Conservation (phyloP, 2,329 filamentous ascomycete genomes). For the Phyllosticta capitalensis region DNA sequence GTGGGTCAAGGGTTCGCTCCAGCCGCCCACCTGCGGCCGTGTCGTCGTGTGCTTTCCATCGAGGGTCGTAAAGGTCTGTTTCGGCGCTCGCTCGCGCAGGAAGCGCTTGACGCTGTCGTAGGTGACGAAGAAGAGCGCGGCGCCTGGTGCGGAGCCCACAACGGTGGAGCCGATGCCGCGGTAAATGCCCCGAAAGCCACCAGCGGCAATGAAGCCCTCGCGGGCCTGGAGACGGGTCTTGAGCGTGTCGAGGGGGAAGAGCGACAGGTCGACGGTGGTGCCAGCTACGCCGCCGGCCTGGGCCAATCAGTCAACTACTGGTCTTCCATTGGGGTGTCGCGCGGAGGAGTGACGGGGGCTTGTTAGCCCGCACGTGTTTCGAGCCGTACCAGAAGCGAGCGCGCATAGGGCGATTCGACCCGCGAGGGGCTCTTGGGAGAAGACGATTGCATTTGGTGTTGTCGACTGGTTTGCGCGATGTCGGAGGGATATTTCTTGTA, state of each 20-base stretch:
- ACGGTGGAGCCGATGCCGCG: conserved; percentile 82
- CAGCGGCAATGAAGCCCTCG: conserved; percentile 65
- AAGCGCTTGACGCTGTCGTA: conserved; percentile 62
- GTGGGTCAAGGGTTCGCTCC: conserved; percentile 43
- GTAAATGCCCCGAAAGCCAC: conserved; percentile 88
- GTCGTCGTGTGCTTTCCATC: conserved; percentile 8
- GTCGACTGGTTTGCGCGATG: background rate
- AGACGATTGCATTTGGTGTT: conserved; percentile 8
- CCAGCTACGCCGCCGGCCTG: conserved; percentile 83
- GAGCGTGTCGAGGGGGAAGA: conserved; percentile 96
- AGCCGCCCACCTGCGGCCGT: background rate
- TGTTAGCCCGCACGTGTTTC: conserved; percentile 1
- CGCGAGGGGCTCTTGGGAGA: conserved; percentile 18
- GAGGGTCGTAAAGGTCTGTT: conserved; percentile 4
- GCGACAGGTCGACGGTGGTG: conserved; percentile 90
- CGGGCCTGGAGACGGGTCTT: conserved; percentile 93
- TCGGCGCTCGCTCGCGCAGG: conserved; percentile 14
- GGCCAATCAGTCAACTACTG: background rate
- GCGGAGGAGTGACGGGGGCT: background rate
- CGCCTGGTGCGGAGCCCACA: conserved; percentile 84
- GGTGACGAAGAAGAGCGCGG: conserved; percentile 94
- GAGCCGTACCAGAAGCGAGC: conserved; percentile 35
- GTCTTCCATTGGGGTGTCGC: background rate
- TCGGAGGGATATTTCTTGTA: conserved; percentile 4
- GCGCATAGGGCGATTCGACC: conserved; percentile 39